These are phyloP conservation scores for carrot (Daucus carota) DNA, from an alignment of 129 eudicot genomes.

Conservation along the genomic window DH1_v3.0 NC_030382.2:38763001-38763500, in stretches of 20 bases:
- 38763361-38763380: conserved; percentile 36
- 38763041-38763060: neutral
- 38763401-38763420: neutral
- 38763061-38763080: neutral
- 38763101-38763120: conserved; percentile 21
- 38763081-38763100: conserved; percentile 38
- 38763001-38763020: neutral
- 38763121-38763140: conserved; percentile 39
- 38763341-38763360: conserved; percentile 26
- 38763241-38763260: neutral
- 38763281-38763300: conserved; percentile 27
- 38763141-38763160: conserved; percentile 38
- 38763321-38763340: conserved; percentile 22
- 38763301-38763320: conserved; percentile 25
- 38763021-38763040: neutral
- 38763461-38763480: neutral
- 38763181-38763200: conserved; percentile 26
- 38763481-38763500: neutral
- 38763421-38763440: too few relatives aligned
- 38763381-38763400: neutral
- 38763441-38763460: neutral
- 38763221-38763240: neutral
- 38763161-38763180: conserved; percentile 40
- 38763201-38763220: neutral
- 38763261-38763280: conserved; percentile 1